Conservation (phyloP, 1,139 yeast genomes). For the Zygosaccharomyces pseudobailii region DNA sequence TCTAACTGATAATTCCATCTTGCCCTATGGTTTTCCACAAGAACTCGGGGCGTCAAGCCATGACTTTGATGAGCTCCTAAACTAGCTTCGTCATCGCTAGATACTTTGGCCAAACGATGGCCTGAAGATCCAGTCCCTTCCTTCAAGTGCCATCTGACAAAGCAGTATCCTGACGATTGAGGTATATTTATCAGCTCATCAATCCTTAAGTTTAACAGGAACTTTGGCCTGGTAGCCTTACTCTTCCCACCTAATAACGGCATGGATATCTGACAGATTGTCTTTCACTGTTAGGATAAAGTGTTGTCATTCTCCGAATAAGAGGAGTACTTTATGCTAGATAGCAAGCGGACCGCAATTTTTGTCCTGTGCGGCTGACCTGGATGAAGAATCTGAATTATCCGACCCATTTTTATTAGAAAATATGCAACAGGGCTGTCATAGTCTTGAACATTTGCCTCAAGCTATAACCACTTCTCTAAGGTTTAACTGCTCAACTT, state of each 20-base stretch:
- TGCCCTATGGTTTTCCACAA: conserved; percentile 47
- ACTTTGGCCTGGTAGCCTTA: conserved; percentile 41
- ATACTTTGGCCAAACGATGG: conserved; percentile 8
- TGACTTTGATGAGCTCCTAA: conserved; percentile 23
- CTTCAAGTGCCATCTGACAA: conserved; percentile 53
- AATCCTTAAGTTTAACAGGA: conserved; percentile 54
- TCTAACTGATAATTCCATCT: conserved; percentile 43
- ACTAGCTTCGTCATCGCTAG: conserved; percentile 9
- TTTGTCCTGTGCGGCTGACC: not conserved
- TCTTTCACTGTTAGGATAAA: not conserved
- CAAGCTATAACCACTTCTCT: too few relatives aligned
- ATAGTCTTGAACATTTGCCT: too few relatives aligned
- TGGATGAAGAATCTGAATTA: not conserved
- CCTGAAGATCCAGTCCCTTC: conserved; percentile 37
- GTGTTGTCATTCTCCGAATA: not conserved
- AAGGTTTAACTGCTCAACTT: too few relatives aligned
- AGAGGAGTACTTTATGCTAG: not conserved
- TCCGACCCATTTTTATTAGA: not conserved
- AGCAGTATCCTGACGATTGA: conserved; percentile 65
- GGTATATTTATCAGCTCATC: conserved; percentile 79
- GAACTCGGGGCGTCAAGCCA: conserved; percentile 34
- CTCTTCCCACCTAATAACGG: conserved; percentile 16
- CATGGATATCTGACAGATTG: conserved; percentile 2
- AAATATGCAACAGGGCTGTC: too few relatives aligned
- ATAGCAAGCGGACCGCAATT: not conserved